Evolutionary conservation across 2,329 filamentous ascomycete genomes (phyloP), one percentile per base, ranked within the genome.

Genomic region (Dactylellina haptotyla): DNA sequence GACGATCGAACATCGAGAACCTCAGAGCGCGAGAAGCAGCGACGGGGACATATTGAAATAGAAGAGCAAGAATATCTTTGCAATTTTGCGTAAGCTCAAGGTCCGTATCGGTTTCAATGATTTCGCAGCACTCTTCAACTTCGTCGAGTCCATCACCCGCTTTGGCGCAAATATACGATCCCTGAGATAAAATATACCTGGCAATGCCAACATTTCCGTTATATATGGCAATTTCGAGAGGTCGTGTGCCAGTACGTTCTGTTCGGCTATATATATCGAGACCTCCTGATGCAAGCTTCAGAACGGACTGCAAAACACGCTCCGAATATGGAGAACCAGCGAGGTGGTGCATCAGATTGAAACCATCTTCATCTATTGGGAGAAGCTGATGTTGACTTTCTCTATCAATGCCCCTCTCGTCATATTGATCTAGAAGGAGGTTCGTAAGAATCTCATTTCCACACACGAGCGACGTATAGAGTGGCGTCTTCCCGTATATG

Each of bases 51-150:
- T 25, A 18, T n/a, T 32, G 8, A 12, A 63, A 63, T 4, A 63
- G 16, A 32, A 63, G 46, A 12, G 1, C 8, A 10, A 63, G 34
- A 9, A 54, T 30, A 5, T 1, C 2, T 16, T 54, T 63, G n/a
- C n/a, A n/a, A n/a, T n/a, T n/a, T n/a, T n/a, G n/a, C n/a, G n/a
- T n/a, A n/a, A n/a, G n/a, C n/a, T n/a, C n/a, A n/a, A n/a, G n/a
- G n/a, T n/a, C n/a, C n/a, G n/a, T n/a, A n/a, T n/a, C n/a, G n/a
- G 1, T 48, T 25, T 20, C 4, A 16, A 34, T 5, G 18, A 51
- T 1, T 23, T 2, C n/a, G 25, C 34, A 62, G 16, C 58, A 63
- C n/a, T 16, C 18, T 14, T 63, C 59, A 0, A 63, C 59, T 32
- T 53, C 59, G 16, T 63, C 45, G 8, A 9, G 32, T n/a, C 34